Percentiles rank a stretch among this genome's conserved stretches.
Evolutionary conservation across 2,329 filamentous ascomycete species (phyloP).

Genomic region (Talaromyces verruculosus): DNA sequence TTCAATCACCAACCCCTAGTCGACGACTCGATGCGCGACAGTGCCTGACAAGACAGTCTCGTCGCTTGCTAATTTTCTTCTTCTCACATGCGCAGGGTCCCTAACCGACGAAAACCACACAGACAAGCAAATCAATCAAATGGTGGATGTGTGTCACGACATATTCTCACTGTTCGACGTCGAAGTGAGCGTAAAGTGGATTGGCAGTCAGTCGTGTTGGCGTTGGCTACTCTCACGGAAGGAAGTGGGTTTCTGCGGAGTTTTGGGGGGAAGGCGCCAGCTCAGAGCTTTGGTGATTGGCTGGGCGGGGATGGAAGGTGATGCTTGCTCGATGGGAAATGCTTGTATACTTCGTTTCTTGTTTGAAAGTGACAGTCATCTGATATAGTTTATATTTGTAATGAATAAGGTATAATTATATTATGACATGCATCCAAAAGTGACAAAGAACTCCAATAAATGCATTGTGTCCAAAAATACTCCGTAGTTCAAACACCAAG

Average conservation of each 20-base stretch:
- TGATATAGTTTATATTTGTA: background rate
- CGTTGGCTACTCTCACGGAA: background rate
- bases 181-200: background rate
- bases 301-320: background rate
- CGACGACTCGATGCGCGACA: background rate
- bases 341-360: background rate
- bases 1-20: background rate
- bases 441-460: slow-evolving; percentile 7
- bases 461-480: background rate
- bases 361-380: background rate
- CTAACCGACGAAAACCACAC: background rate
- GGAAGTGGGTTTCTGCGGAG: slow-evolving; percentile 8
- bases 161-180: background rate
- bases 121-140: background rate
- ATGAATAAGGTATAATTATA: background rate
- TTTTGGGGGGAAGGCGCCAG: background rate
- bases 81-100: background rate
- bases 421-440: background rate
- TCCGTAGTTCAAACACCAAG: background rate
- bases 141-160: background rate
- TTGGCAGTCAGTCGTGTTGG: background rate
- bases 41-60: background rate
- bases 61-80: background rate
- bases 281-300: slow-evolving; percentile 10
- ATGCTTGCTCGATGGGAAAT: slow-evolving; percentile 6